Evolutionary conservation across 768 basidiomycete species (phyloP).

Genomic region (Termitomyces sp.): DNA sequence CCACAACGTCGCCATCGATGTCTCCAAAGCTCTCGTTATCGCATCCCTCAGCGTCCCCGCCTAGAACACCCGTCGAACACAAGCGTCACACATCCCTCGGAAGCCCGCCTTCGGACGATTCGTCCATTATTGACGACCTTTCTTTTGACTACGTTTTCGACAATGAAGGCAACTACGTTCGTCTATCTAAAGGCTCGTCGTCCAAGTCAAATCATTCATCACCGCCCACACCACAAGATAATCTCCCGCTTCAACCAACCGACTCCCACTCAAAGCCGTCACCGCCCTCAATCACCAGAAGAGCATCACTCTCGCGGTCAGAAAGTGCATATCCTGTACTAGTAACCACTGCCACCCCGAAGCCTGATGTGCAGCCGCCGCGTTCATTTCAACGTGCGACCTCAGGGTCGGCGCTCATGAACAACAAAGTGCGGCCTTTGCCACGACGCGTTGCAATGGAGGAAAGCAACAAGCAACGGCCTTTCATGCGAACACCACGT

Average conservation of each 20-base stretch:
- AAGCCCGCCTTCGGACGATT: constrained; percentile 49
- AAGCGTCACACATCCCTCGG: constrained; percentile 23
- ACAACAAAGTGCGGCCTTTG: constrained; percentile 26
- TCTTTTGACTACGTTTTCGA: constrained; percentile 62
- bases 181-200: constrained; percentile 46
- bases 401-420: constrained; percentile 49
- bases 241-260: constrained; percentile 26
- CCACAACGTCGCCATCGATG: constrained; percentile 11
- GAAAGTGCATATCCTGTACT: constrained; percentile 55
- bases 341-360: constrained; percentile 20
- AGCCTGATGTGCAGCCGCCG: constrained; percentile 22
- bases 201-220: constrained; percentile 39
- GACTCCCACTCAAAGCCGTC: constrained; percentile 30
- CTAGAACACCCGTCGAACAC: constrained; percentile 31
- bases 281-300: constrained; percentile 35
- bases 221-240: constrained; percentile 40
- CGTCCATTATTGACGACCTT: constrained; percentile 55
- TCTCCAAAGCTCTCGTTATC: constrained; percentile 13
- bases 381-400: constrained; percentile 64
- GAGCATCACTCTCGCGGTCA: constrained; percentile 57
- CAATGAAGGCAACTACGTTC: constrained; percentile 48
- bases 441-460: constrained; percentile 39
- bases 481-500: constrained; percentile 10
- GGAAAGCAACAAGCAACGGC: constrained; percentile 21
- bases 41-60: constrained; percentile 30